Base-by-base conservation (phyloP, 192 early-diverging fungal species). In the Backusella sp. region DNA sequence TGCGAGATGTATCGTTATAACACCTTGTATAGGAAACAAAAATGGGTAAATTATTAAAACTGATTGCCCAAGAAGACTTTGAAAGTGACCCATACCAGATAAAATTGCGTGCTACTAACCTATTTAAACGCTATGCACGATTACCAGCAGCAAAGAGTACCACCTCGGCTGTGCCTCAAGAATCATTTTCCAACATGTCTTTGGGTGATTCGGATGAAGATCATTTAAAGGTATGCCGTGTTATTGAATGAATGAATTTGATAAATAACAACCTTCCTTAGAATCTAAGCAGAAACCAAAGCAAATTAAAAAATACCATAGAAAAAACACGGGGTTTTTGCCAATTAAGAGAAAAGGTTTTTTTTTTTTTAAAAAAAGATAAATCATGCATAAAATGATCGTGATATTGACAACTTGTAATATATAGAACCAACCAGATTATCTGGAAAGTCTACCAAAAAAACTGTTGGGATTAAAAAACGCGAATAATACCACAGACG, bases 31-130 rank as follows among this genome's bases (percentile, higher is more conserved):
- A 83, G 82, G 82, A 83, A 69, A 77, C 77, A 3, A 76, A 76
- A 17, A 83, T 83, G 82, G 77, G 77, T 30, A 83, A 83, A 67
- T 28, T 83, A 14, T 35, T 83, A 42, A 83, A 83, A 37, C 66
- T 79, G 52, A 75, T 80, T n/a, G 59, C 75, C 6, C 70, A 80
- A 69, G 35, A 76, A 28, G 26, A 76, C 15, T 75, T 76, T 34
- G 39, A 66, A 56, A 39, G 68, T 12, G 79, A 80, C 41, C 36
- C 49, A 36, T 73, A 35, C 53, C 23, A 26, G 7, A 53, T 80
- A 37, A 34, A 76, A 44, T 23, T 17, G 17, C 62, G 75, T 41
- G 74, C 79, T 11, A 73, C 65, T 8, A 9, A 46, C 4, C 23
- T 80, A 49, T 68, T 76, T 6, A 76, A 77, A 37, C 32, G 30